Evolutionary conservation across 257 asterid genomes (phyloP).

Genomic region (Capsicum pubescens): DNA sequence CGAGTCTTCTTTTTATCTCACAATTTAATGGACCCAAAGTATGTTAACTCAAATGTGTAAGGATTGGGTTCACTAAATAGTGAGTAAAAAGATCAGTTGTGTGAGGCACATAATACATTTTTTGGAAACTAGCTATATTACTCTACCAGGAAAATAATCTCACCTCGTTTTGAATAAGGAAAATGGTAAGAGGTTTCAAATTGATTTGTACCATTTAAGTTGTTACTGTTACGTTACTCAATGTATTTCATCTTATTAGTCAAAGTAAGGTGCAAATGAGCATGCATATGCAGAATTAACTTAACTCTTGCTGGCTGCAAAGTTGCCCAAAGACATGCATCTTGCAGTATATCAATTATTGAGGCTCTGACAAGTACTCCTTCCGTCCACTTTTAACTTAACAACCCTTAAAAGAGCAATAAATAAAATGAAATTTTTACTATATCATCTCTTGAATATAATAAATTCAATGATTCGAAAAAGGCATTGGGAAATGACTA

Average conservation of each 20-base stretch:
- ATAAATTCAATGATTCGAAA: too few species aligned
- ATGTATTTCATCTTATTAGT: not conserved
- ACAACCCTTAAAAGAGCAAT: too few species aligned
- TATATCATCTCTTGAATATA: too few species aligned
- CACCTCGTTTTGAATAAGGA: conserved; percentile 4
- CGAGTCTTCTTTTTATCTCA: not conserved
- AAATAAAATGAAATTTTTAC: too few species aligned
- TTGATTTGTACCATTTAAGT: not conserved
- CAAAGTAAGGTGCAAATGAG: not conserved
- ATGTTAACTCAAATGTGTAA: not conserved
- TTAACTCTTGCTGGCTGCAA: not conserved
- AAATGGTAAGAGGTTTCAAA: not conserved
- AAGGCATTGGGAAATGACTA: too few species aligned
- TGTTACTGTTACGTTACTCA: not conserved
- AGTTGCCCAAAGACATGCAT: not conserved
- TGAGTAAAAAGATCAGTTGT: not conserved
- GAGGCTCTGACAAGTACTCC: not conserved
- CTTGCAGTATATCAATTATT: not conserved
- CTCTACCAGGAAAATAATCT: not conserved
- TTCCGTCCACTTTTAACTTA: too few species aligned
- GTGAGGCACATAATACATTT: not conserved
- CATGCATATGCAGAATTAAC: not conserved
- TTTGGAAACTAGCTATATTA: not conserved
- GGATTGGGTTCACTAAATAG: not conserved
- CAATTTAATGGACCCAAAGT: not conserved